Evolutionary conservation across 2,329 filamentous ascomycete genomes (phyloP), one percentile per base, ranked within the genome.

Genomic region (Arthrobotrys entomopaga): DNA sequence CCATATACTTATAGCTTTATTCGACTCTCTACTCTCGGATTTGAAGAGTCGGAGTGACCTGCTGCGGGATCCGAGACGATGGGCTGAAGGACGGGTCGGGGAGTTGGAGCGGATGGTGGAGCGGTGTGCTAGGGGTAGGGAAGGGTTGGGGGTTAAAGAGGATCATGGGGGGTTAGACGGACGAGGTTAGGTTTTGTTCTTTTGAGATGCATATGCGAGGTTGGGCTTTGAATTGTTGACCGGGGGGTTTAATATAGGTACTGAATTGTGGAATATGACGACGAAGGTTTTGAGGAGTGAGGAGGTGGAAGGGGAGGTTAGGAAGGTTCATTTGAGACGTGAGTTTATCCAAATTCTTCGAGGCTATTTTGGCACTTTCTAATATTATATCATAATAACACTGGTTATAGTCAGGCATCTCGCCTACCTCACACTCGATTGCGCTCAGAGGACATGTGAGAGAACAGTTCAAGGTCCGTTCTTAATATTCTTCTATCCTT

Each of bases 281-380:
- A 52, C 76, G 8, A 76, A 79, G 38, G 58, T 78, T 16, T 75
- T 79, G 57, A 72, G 40, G 22, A 34, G 46, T 3, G 50, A 57
- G n/a, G 58, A 42, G 15, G 70, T 71, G 56, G 66, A 53, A 3
- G 70, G 64, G 38, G n/a, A 61, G 19, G 52, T 52, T 7, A 74
- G 59, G 15, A 38, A 42, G 22, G 38, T 38, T 7, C 26, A 67
- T 52, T 26, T 74, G 57, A 74, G 29, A 52, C 43, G 70, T 67
- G 42, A 60, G 70, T 52, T 54, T 40, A 6, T 19, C 13, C 13
- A 11, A 3, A 11, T 50, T 50, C 19, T 3, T 49, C n/a, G 50
- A 34, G 34, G 38, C 54, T 49, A 16, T 22, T 24, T n/a, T n/a
- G n/a, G n/a, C n/a, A n/a, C n/a, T n/a, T n/a, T n/a, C n/a, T n/a